Evolutionary conservation across 257 asterid genomes (phyloP), one percentile per base, ranked within the genome.

Genomic region (Solanum peruvianum): DNA sequence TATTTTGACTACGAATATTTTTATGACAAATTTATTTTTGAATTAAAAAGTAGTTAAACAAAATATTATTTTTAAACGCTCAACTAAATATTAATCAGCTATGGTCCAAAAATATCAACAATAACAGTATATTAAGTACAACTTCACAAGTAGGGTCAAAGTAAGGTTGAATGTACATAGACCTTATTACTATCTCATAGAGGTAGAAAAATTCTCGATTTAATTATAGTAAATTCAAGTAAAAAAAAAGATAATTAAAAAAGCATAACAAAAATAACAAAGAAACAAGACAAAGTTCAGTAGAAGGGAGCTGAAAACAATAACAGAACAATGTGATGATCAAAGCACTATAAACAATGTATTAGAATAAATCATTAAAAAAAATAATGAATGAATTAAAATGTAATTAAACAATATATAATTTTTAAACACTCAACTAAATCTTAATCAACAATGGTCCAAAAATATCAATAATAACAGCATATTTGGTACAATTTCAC

Each of bases 121-220:
- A 52, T 11, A 60, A 56, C 7, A 56, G 1, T 18, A 56, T 56
- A 56, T 56, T 56, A 0, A 20, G 64, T 18, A 2, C 7, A 56
- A 56, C 18, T 56, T 18, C 8, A 56, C 4, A 0, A 20, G 64
- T 56, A 6, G 11, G 4, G n/a, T 2, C 13, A 21, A 13, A 14
- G 10, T 23, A 60, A 11, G 14, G 3, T 60, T 9, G 25, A 9
- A 60, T 21, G 0, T 2, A 60, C 1, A 0, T 3, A 23, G 0
- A 23, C 0, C 0, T 58, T 60, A 60, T 5, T 3, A 23, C 13
- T 60, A 60, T 10, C 1, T 23, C 1, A 1, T 10, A 0, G 5
- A 23, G 3, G 3, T 4, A 60, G 6, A 60, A 5, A 58, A 1
- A 60, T 11, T 60, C 29, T 23, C 3, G 29, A 0, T 6, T 9